Conservation (phyloP, 2,329 filamentous ascomycete genomes). For the Clarireedia monteithiana region DNA sequence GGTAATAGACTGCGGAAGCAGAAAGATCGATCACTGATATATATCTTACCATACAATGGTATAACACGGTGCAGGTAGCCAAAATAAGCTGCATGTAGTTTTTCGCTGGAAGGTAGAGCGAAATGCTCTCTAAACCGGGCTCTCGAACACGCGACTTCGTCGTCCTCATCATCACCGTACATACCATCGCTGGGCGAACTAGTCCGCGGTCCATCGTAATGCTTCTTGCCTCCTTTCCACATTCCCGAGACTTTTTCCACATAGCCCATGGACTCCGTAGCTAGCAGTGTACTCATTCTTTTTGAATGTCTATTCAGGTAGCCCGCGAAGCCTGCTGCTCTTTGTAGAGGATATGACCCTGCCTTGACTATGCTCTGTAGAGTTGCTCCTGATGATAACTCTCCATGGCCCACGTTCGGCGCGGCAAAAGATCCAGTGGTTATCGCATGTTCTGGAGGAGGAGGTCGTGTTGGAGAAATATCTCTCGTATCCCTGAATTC, state of each 20-base stretch:
- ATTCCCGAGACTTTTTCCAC: slow-evolving; percentile 95
- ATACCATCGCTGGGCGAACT: slow-evolving; percentile 47
- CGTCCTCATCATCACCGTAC: slow-evolving; percentile 49
- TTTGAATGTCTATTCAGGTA: slow-evolving; percentile 75
- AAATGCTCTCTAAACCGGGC: slow-evolving; percentile 88
- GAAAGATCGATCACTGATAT: slow-evolving; percentile 78
- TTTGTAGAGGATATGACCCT: slow-evolving; percentile 72
- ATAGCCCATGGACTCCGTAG: slow-evolving; percentile 91
- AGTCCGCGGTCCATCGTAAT: slow-evolving; percentile 63
- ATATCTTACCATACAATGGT: slow-evolving; percentile 93
- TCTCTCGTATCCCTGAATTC: slow-evolving; percentile 1
- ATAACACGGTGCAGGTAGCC: slow-evolving; percentile 85
- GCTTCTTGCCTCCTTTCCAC: slow-evolving; percentile 85
- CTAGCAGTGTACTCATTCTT: slow-evolving; percentile 72
- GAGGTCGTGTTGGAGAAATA: slow-evolving; percentile 6
- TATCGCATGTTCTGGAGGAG: slow-evolving; percentile 13
- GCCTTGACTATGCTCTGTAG: slow-evolving; percentile 51
- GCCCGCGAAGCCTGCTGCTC: slow-evolving; percentile 73
- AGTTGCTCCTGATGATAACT: slow-evolving; percentile 40
- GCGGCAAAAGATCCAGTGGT: slow-evolving; percentile 21
- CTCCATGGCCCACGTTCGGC: slow-evolving; percentile 16
- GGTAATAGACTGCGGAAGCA: slow-evolving; percentile 90
- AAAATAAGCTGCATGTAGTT: slow-evolving; percentile 82
- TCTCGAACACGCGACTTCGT: slow-evolving; percentile 56
- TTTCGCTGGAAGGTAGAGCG: slow-evolving; percentile 75